These are phyloP conservation scores for Friedmanniomyces simplex DNA, from an alignment of 495 filamentous ascomycete species.

Conservation along the genomic window DNA sequence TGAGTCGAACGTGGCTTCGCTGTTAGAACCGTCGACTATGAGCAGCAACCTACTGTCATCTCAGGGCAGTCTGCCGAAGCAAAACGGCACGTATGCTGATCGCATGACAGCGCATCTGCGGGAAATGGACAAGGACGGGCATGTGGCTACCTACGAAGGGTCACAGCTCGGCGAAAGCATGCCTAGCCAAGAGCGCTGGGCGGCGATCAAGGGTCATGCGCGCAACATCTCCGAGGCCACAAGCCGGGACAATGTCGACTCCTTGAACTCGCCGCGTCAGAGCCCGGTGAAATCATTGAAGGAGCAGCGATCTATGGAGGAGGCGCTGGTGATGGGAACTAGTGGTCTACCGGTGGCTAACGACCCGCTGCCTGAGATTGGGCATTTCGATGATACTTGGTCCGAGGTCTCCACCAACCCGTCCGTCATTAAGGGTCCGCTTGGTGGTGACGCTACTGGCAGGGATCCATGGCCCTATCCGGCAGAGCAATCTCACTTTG, in stretches of 20 bases:
- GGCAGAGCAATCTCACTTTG: neutral
- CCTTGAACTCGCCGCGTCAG: slow-evolving; percentile 3
- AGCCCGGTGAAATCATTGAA: slow-evolving; percentile 22
- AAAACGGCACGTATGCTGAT: slow-evolving; percentile 9
- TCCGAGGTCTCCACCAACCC: slow-evolving; percentile 71
- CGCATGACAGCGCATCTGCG: slow-evolving; percentile 15
- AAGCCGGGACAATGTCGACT: slow-evolving; percentile 1
- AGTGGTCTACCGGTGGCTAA: slow-evolving; percentile 52
- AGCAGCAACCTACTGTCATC: slow-evolving; percentile 28
- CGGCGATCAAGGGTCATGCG: slow-evolving; percentile 19
- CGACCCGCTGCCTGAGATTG: slow-evolving; percentile 59
- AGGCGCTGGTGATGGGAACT: slow-evolving; percentile 45
- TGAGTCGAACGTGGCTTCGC: slow-evolving; percentile 79
- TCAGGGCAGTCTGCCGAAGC: neutral
- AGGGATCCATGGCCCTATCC: slow-evolving; percentile 20
- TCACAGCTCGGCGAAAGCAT: slow-evolving; percentile 20
- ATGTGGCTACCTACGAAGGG: slow-evolving; percentile 19
- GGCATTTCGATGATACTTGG: slow-evolving; percentile 48
- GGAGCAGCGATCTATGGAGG: slow-evolving; percentile 15
- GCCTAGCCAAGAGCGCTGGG: slow-evolving; percentile 24
- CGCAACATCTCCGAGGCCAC: slow-evolving; percentile 9
- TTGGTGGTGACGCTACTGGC: slow-evolving; percentile 38
- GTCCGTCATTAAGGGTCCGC: slow-evolving; percentile 61
- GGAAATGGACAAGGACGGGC: slow-evolving; percentile 16
- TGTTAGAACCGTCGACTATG: slow-evolving; percentile 63